A percentile compares a stretch with the other conserved stretches of the same genome.
These are phyloP conservation scores for Alternaria novae-zelandiae DNA, from an alignment of 2,329 filamentous ascomycete genomes.

Conservation along the genomic window DNA sequence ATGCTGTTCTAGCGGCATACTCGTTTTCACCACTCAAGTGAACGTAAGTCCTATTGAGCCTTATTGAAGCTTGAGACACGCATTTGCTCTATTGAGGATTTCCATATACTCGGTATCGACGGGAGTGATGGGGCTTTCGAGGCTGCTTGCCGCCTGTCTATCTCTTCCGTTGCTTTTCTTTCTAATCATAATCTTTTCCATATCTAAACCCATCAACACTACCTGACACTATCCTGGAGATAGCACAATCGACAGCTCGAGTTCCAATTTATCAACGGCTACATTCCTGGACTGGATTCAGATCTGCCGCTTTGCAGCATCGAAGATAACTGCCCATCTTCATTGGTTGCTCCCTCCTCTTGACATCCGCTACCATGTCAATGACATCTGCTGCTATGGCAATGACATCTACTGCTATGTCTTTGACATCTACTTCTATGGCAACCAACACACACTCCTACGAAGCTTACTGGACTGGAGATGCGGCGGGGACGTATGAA, in stretches of 20 bases:
- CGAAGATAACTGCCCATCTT: not conserved
- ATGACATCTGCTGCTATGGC: not conserved
- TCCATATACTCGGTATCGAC: not conserved
- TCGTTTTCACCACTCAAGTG: conserved; percentile 21
- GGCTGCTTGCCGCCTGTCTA: not conserved
- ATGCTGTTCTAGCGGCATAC: not conserved
- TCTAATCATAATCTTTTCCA: not conserved
- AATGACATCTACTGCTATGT: not conserved
- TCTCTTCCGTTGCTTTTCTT: not conserved
- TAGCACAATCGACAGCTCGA: not conserved
- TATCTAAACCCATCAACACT: not conserved
- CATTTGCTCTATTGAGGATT: conserved; percentile 9
- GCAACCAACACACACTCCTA: not conserved
- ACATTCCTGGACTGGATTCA: not conserved
- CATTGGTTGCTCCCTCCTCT: not conserved
- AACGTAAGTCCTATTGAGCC: conserved; percentile 27
- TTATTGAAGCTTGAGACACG: conserved; percentile 32
- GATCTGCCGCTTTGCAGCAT: not conserved
- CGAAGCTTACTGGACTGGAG: not conserved
- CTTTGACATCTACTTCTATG: not conserved
- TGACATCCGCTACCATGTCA: not conserved
- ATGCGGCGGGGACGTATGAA: not conserved
- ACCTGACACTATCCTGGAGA: conserved; percentile 4
- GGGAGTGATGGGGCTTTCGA: not conserved
- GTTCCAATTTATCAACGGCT: not conserved